Evolutionary conservation across 1,139 yeast species (phyloP).

Genomic region (Kodamaea plutei): DNA sequence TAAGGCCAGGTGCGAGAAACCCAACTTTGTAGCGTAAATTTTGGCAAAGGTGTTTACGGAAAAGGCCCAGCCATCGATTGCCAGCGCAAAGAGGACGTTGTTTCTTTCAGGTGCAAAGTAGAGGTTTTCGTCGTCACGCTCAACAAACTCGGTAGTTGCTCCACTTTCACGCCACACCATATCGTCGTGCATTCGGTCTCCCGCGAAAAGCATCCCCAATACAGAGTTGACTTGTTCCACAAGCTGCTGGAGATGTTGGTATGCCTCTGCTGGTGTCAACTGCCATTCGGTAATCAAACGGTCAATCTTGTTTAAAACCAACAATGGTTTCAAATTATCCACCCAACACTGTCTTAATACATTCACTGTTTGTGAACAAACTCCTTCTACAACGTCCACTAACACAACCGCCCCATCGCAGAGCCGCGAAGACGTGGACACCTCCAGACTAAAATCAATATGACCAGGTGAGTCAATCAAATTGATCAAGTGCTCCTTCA

Average conservation of each 20-base stretch:
- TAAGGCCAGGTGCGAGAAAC: constrained; percentile 74
- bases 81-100: constrained; percentile 92
- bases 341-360: constrained; percentile 96
- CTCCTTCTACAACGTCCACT: constrained; percentile 97
- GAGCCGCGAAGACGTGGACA: constrained; percentile 87
- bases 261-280: constrained; percentile 81
- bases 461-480: constrained; percentile 98
- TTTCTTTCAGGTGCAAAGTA: constrained; percentile 88
- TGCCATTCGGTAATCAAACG: constrained; percentile 79
- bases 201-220: constrained; percentile 87
- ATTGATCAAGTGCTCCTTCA: constrained; percentile 80
- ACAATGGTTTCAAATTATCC: constrained; percentile 80
- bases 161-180: constrained; percentile 73
- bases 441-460: constrained; percentile 94
- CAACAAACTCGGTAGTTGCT: constrained; percentile 56
- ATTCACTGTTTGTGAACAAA: constrained; percentile 93
- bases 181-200: constrained; percentile 91
- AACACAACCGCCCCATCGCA: constrained; percentile 96
- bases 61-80: constrained; percentile 98
- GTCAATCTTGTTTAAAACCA: constrained; percentile 93
- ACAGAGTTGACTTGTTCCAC: constrained; percentile 95
- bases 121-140: constrained; percentile 74
- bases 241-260: constrained; percentile 67
- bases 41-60: constrained; percentile 84
- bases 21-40: constrained; percentile 79